Percentiles rank a stretch among this genome's conserved stretches.
These are phyloP conservation scores for Tillandsia leiboldiana DNA, from an alignment of 176 grass and related monocot genomes.

Conservation along the genomic window DNA sequence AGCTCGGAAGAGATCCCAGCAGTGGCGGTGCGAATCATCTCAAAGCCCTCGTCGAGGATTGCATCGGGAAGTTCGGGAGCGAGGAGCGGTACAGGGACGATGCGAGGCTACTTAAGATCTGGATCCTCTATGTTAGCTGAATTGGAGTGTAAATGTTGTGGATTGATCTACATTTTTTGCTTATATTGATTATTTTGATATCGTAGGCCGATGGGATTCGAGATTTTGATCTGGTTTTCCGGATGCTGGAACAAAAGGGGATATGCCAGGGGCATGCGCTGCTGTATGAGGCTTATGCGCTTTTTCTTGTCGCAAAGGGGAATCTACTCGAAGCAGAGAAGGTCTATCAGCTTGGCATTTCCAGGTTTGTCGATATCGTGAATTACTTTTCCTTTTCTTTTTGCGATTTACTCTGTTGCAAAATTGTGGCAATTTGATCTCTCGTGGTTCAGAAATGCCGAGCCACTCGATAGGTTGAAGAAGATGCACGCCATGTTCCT, in stretches of 20 bases:
- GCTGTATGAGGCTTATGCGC: constrained; percentile 74
- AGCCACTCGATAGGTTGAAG: constrained; percentile 65
- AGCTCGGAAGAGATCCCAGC: constrained; percentile 30
- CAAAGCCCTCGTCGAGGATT: constrained; percentile 49
- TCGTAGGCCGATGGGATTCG: constrained; percentile 51
- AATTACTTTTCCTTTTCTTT: constrained; percentile 1
- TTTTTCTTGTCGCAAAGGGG: constrained; percentile 40
- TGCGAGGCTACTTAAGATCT: constrained; percentile 68
- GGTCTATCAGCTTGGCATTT: constrained; percentile 46
- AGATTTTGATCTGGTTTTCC: constrained; percentile 47
- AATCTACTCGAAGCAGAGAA: constrained; percentile 50
- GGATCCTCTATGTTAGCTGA: constrained; percentile 58
- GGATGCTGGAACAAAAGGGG: constrained; percentile 44
- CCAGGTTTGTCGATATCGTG: constrained; percentile 35
- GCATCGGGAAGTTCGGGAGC: constrained; percentile 44
- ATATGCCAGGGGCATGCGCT: constrained; percentile 61
- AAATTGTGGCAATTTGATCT: constrained; percentile 16
- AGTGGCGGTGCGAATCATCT: constrained; percentile 7
- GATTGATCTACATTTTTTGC: background rate
- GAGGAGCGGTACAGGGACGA: constrained; percentile 61
- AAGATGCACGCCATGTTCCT: constrained; percentile 44
- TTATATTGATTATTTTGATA: background rate
- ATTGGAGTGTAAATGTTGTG: background rate
- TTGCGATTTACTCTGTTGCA: background rate
- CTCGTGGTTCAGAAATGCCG: constrained; percentile 48